These are phyloP conservation scores for Trichaptum fuscoviolaceum DNA, from an alignment of 768 basidiomycete genomes.

Conservation along the genomic window DNA sequence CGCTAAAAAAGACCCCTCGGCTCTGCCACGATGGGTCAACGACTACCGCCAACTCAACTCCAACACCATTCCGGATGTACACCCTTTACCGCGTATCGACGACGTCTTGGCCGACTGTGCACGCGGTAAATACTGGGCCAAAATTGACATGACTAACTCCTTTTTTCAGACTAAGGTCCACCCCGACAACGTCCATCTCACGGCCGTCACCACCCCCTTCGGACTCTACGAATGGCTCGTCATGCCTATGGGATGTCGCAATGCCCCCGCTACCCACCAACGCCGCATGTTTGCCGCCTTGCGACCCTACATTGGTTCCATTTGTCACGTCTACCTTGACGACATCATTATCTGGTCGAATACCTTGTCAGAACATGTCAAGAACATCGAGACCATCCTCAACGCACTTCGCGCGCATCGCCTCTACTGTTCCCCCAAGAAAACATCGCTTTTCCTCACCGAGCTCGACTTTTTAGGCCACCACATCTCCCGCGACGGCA, in stretches of 20 bases:
- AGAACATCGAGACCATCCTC: constrained; percentile 26
- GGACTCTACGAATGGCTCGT: constrained; percentile 38
- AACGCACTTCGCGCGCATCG: constrained; percentile 21
- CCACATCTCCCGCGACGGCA: constrained; percentile 23
- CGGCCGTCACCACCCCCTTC: constrained; percentile 33
- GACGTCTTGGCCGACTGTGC: no score
- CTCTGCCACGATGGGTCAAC: constrained; percentile 30
- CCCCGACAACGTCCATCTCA: constrained; percentile 25
- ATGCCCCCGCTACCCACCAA: constrained; percentile 33
- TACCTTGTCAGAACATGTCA: constrained; percentile 27
- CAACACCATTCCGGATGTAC: constrained; percentile 26
- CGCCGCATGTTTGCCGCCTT: constrained; percentile 29
- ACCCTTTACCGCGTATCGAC: no score
- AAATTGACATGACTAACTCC: no score
- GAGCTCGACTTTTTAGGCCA: constrained; percentile 30
- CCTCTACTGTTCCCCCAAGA: constrained; percentile 26
- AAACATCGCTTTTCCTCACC: constrained; percentile 23
- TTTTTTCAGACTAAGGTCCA: constrained; percentile 34
- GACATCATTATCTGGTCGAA: constrained; percentile 43
- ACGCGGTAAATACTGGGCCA: no score
- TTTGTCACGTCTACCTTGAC: constrained; percentile 42
- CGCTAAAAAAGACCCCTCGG: constrained; percentile 24
- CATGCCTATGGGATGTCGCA: constrained; percentile 35
- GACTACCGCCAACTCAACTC: constrained; percentile 29
- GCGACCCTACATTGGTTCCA: constrained; percentile 26